phyloP scores from a whole-genome alignment of 257 asterid species.

The Nicotiana otophora region DNA sequence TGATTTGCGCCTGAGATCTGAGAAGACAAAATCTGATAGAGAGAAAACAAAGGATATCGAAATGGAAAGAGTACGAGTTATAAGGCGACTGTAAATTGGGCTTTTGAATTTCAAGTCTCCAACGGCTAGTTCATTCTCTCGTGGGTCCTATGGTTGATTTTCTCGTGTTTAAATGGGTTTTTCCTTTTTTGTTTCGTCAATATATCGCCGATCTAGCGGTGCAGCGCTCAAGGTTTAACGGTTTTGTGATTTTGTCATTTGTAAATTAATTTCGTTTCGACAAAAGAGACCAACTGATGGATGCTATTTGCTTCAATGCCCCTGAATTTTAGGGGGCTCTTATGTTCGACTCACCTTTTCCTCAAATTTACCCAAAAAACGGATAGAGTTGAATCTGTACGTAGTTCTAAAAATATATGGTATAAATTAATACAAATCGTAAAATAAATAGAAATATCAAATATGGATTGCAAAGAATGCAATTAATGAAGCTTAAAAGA shows the following conservation, averaged over 20 bases:
- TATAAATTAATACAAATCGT: too few species aligned
- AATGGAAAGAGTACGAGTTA: constrained; percentile 15
- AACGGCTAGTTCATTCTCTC: constrained; percentile 58
- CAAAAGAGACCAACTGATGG: constrained; percentile 4
- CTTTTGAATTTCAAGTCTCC: constrained; percentile 33
- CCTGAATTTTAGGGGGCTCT: background rate
- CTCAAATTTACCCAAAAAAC: background rate
- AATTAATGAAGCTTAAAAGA: too few species aligned
- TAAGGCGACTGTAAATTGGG: constrained; percentile 5
- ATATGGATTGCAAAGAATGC: too few species aligned
- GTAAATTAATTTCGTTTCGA: constrained; percentile 7
- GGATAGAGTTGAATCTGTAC: too few species aligned
- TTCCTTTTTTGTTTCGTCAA: constrained; percentile 16
- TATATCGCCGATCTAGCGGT: constrained; percentile 17
- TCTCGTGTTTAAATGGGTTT: background rate
- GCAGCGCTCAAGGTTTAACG: background rate
- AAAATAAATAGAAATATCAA: too few species aligned
- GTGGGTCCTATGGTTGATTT: constrained; percentile 9
- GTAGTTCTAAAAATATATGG: too few species aligned
- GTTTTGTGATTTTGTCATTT: background rate
- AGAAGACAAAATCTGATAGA: constrained; percentile 18
- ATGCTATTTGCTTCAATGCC: background rate
- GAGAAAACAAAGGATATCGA: constrained; percentile 12
- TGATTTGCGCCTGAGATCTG: constrained; percentile 8
- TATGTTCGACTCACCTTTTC: background rate